Evolutionary conservation across 202 grass and related monocot genomes (phyloP).

Genomic region (Tripidium arundinaceum): DNA sequence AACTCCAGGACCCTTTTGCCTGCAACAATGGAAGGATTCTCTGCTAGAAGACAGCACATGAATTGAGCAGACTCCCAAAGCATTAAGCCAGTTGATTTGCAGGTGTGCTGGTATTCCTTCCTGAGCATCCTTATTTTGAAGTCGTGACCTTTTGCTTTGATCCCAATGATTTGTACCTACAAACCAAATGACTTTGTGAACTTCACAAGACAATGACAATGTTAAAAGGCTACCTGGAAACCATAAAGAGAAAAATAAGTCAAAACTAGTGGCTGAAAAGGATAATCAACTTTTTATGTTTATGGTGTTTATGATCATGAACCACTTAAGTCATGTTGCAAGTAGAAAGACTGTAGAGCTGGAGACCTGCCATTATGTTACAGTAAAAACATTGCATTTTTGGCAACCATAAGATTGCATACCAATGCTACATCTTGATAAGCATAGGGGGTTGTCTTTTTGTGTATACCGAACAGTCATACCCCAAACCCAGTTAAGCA

Average conservation of each 20-base stretch:
- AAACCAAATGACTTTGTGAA: background rate
- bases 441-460: background rate
- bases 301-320: background rate
- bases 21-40: slow-evolving; percentile 72
- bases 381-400: slow-evolving; percentile 3
- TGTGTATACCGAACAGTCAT: background rate
- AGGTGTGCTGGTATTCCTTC: slow-evolving; percentile 96
- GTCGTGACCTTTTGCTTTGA: slow-evolving; percentile 53
- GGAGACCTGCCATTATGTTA: background rate
- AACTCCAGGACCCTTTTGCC: slow-evolving; percentile 81
- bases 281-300: background rate
- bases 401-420: background rate
- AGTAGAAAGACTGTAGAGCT: background rate
- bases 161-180: slow-evolving; percentile 46
- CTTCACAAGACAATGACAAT: slow-evolving; percentile 21
- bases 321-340: background rate
- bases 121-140: slow-evolving; percentile 75
- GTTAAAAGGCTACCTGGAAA: no score
- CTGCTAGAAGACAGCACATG: slow-evolving; percentile 71
- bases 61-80: slow-evolving; percentile 92
- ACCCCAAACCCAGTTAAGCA: background rate
- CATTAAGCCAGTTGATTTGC: slow-evolving; percentile 96
- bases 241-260: background rate
- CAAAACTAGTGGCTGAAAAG: background rate
- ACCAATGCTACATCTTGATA: background rate